These are phyloP conservation scores for Crithidia sp. DNA, from an alignment of 208 protist genomes.

Conservation along the genomic window DNA sequence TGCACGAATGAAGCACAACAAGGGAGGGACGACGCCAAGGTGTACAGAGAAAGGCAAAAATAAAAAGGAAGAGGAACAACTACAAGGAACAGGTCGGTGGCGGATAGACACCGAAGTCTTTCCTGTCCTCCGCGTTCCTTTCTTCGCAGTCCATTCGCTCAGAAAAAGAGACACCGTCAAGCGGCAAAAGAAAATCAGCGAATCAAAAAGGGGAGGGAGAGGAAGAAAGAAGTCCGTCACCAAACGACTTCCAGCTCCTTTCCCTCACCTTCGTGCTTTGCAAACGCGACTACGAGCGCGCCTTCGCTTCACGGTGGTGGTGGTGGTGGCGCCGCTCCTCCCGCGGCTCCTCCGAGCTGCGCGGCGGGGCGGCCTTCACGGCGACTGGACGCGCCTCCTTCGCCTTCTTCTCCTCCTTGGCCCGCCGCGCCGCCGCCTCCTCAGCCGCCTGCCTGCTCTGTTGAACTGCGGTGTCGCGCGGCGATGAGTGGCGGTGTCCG, in stretches of 20 bases:
- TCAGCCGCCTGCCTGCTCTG: not conserved
- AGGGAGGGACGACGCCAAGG: too few relatives aligned
- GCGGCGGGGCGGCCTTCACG: not conserved
- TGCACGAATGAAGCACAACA: too few relatives aligned
- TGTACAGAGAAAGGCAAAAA: too few relatives aligned
- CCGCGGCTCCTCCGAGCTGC: not conserved
- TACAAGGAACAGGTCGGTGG: too few relatives aligned
- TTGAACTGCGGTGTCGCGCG: not conserved
- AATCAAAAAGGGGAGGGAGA: constrained; percentile 14
- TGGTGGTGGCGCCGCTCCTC: not conserved
- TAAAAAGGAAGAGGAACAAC: too few relatives aligned
- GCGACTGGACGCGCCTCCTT: not conserved
- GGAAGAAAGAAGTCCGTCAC: not conserved
- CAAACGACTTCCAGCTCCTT: not conserved
- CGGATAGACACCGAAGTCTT: too few relatives aligned
- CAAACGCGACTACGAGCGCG: not conserved
- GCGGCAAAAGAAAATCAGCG: constrained; percentile 1
- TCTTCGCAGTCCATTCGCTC: too few relatives aligned
- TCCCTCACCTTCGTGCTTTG: not conserved
- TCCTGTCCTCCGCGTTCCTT: too few relatives aligned
- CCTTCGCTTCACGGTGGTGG: not conserved
- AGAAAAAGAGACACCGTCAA: not conserved
- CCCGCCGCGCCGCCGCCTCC: not conserved
- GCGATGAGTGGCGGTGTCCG: not conserved
- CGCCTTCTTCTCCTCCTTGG: not conserved